Percentiles rank a stretch among this genome's conserved stretches.
These are phyloP conservation scores for Digitaria exilis DNA, from an alignment of 202 grass and related monocot genomes.

Conservation along the genomic window DNA sequence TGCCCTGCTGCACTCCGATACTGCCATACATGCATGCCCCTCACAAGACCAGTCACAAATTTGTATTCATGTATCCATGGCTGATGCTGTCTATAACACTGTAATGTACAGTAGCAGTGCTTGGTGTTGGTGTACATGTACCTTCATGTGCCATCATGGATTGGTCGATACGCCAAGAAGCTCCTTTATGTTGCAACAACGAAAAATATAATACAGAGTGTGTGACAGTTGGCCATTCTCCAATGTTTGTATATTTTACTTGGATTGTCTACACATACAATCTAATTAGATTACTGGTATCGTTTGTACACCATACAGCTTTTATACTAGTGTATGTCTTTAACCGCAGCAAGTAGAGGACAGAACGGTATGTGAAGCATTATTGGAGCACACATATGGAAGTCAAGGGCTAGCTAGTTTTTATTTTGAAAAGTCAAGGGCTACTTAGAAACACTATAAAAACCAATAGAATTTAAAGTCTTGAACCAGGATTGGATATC, in stretches of 20 bases:
- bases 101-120: neutral
- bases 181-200: conserved; percentile 5
- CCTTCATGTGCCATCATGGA: neutral
- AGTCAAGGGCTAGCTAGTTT: conserved; percentile 16
- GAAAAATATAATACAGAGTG: neutral
- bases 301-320: conserved; percentile 21
- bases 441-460: neutral
- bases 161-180: neutral
- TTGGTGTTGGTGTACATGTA: conserved; percentile 30
- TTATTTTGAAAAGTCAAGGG: neutral
- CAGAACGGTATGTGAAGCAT: neutral
- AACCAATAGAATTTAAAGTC: neutral
- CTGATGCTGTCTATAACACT: conserved; percentile 3
- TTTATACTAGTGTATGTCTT: neutral
- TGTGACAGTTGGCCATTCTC: neutral
- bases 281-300: neutral
- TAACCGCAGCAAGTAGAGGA: neutral
- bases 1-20: neutral
- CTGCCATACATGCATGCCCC: neutral
- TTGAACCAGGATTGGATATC: no score
- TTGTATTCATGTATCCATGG: neutral
- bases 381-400: conserved; percentile 15
- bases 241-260: neutral
- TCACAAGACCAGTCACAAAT: neutral
- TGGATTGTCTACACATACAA: neutral